Conservation (phyloP, 2,329 filamentous ascomycete species). For the Aspergillus ochraceoroseus region DNA sequence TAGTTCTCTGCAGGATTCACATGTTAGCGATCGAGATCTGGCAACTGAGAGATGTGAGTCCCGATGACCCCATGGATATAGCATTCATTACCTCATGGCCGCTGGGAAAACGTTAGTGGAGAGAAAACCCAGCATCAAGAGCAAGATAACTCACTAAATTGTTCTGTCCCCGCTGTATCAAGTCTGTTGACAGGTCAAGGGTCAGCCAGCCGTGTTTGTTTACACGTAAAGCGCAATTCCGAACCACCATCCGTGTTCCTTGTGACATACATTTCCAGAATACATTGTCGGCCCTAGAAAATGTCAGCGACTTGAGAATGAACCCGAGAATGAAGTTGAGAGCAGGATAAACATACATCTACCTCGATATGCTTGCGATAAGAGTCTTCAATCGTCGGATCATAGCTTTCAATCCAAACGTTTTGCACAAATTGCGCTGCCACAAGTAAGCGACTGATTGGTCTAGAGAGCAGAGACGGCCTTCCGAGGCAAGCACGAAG, state of each 20-base stretch:
- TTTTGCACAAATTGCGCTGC: conserved; percentile 88
- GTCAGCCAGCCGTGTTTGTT: conserved; percentile 9
- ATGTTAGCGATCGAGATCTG: conserved; percentile 3
- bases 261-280: conserved; percentile 77
- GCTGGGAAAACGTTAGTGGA: conserved; percentile 37
- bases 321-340: background rate
- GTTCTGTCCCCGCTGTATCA: conserved; percentile 86
- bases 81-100: conserved; percentile 51
- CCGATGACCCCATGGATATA: background rate
- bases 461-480: background rate
- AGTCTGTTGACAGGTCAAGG: conserved; percentile 49
- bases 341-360: conserved; percentile 60
- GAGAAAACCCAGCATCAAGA: background rate
- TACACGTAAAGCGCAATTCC: no score
- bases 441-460: conserved; percentile 11
- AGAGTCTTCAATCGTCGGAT: conserved; percentile 82
- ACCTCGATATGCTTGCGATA: conserved; percentile 85
- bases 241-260: no score
- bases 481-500: background rate
- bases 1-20: conserved; percentile 55
- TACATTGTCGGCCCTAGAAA: conserved; percentile 71
- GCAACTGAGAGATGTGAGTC: background rate
- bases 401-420: conserved; percentile 89
- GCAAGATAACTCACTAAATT: conserved; percentile 66
- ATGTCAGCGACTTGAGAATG: conserved; percentile 29